These are phyloP conservation scores for Acer saccharum DNA, from an alignment of 345 rosid genomes.

Conservation along the genomic window DNA sequence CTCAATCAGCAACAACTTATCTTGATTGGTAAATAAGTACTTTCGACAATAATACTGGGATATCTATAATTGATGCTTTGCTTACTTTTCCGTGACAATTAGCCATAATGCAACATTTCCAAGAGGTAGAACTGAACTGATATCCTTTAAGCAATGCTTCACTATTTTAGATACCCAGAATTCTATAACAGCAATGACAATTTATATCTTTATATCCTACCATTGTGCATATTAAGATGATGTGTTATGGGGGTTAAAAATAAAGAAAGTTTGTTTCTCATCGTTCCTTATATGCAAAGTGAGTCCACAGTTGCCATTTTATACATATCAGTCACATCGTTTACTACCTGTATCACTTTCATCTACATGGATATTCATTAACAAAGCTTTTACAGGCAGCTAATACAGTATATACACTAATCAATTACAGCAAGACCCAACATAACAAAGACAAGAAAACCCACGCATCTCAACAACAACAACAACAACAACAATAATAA, in stretches of 20 bases:
- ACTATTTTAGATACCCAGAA: conserved; percentile 21
- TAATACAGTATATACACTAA: no score
- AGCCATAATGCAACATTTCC: conserved; percentile 12
- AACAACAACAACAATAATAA: no score
- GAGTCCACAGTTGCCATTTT: conserved; percentile 5
- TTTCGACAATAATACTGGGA: conserved; percentile 29
- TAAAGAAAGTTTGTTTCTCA: conserved; percentile 11
- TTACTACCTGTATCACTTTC: no score
- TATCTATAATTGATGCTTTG: conserved; percentile 21
- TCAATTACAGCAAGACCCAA: no score
- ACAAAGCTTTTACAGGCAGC: no score
- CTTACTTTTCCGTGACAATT: conserved; percentile 15
- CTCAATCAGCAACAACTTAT: conserved; percentile 41
- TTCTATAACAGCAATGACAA: conserved; percentile 13
- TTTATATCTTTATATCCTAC: neutral
- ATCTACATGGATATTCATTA: no score
- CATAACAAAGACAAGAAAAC: no score
- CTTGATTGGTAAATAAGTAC: conserved; percentile 35
- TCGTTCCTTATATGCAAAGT: conserved; percentile 7
- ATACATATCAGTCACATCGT: neutral
- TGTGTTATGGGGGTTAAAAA: no score
- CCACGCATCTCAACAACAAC: no score
- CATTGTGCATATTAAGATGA: no score
- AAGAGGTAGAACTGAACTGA: conserved; percentile 20
- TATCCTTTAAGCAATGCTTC: conserved; percentile 26